These are phyloP conservation scores for Podila epigama DNA, from an alignment of 192 early-diverging fungal species.

Conservation along the genomic window DNA sequence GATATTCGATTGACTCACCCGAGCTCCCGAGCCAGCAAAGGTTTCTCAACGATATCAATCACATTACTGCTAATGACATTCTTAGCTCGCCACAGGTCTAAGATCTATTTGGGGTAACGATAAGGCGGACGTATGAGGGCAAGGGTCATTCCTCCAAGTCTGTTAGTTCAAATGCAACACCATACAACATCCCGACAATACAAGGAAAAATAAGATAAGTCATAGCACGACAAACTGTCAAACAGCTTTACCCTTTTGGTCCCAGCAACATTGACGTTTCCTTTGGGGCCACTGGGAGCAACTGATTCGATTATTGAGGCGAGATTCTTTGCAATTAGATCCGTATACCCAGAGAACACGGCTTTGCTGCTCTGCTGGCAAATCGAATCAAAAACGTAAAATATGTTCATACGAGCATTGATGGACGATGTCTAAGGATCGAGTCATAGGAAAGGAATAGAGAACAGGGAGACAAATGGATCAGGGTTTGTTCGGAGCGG, in stretches of 20 bases:
- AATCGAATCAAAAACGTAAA: slow-evolving; percentile 65
- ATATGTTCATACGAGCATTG: slow-evolving; percentile 61
- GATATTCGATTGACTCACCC: slow-evolving; percentile 37
- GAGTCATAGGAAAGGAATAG: too few species aligned
- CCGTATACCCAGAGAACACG: slow-evolving; percentile 57
- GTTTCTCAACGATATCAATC: slow-evolving; percentile 50
- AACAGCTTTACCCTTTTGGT: slow-evolving; percentile 58
- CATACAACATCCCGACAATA: too few species aligned
- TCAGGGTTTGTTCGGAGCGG: neutral
- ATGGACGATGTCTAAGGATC: slow-evolving; percentile 48
- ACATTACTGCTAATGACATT: slow-evolving; percentile 10
- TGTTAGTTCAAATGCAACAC: too few species aligned
- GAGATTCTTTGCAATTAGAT: slow-evolving; percentile 55
- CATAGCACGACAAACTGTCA: too few species aligned
- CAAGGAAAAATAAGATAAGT: too few species aligned
- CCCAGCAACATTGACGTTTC: slow-evolving; percentile 61
- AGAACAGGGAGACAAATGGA: neutral
- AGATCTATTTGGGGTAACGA: slow-evolving; percentile 9
- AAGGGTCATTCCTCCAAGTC: too few species aligned
- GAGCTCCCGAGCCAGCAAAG: slow-evolving; percentile 43
- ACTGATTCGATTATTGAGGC: slow-evolving; percentile 52
- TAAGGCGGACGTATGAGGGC: neutral
- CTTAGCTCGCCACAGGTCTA: slow-evolving; percentile 22
- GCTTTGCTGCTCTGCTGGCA: slow-evolving; percentile 54
- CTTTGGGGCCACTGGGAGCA: slow-evolving; percentile 52